Evolutionary conservation across 768 basidiomycete genomes (phyloP), one percentile per base, ranked within the genome.

Genomic region (Pisolithus orientalis): DNA sequence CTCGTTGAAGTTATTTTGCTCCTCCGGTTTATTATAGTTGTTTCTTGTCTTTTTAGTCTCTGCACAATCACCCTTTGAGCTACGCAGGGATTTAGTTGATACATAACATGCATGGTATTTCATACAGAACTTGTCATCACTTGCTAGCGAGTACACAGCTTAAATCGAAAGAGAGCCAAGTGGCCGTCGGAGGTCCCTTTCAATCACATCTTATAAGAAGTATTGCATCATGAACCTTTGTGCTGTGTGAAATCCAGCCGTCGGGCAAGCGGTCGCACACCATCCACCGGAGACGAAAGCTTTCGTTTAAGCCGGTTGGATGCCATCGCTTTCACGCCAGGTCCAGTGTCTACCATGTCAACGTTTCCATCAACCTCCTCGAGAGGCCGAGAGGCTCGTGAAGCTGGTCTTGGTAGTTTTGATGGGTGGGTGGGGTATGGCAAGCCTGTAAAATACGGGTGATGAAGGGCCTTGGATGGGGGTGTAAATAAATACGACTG

Each of bases 381-480:
- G 3, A 86, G 77, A 5, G 88, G 82, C 28, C 83, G 75, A 0
- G 75, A 65, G 1, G 72, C 69, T 44, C 74, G 74, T 11, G 71
- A 68, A 44, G 60, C 56, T 51, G 82, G 70, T 80, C 94, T 91
- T 0, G 96, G 96, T 1, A 99, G 78, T 61, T 90, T 87, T 7
- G 84, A 85, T 0, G 93, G 93, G 57, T 90, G 87, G 0, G 94
- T 86, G 0, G 96, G 94, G 58, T 87, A 83, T 7, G 94, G 94
- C 4, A 88, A 73, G 10, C 88, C 81, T 39, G 80, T 80, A 74
- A 98, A 97, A 68, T 95, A 98, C 3, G 87, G 72, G 62, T 98
- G 94, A 45, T 78, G 67, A 14, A 99, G 81, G 8, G 92, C 90
- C 92, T 95, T 57, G 14, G 38, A 50, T 49, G 16, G 50, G 43